Conservation (phyloP, 2,329 filamentous ascomycete genomes). For the Fusarium multiceps region DNA sequence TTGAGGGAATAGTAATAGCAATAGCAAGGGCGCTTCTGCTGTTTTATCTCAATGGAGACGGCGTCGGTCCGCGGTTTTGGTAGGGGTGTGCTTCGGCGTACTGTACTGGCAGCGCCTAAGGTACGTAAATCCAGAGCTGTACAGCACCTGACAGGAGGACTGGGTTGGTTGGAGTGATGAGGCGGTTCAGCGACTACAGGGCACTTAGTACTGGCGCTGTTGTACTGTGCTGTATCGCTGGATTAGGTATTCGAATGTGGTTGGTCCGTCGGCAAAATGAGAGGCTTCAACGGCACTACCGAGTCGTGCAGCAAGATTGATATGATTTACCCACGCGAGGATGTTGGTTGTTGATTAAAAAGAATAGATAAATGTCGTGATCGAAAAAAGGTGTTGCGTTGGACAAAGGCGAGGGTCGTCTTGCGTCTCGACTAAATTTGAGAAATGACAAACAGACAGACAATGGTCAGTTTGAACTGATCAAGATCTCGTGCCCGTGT, state of each 20-base stretch:
- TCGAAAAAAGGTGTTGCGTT: conserved; percentile 15
- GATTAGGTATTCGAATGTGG: conserved; percentile 23
- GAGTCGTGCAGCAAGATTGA: conserved; percentile 22
- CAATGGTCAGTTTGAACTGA: conserved; percentile 12
- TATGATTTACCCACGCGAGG: conserved; percentile 18
- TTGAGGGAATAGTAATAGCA: conserved; percentile 1
- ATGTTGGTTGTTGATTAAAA: conserved; percentile 15
- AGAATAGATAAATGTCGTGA: conserved; percentile 31
- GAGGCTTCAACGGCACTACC: conserved; percentile 37
- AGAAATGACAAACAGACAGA: conserved; percentile 17
- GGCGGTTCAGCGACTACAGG: conserved; percentile 30
- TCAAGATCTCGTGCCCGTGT: conserved; percentile 38
- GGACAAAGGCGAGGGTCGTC: conserved; percentile 3
- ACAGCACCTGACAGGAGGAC: conserved; percentile 33
- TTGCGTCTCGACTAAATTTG: conserved; percentile 5
- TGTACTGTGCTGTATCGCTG: conserved; percentile 22
- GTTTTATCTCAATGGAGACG: conserved; percentile 27
- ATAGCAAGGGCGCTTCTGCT: conserved; percentile 30
- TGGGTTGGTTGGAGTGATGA: conserved; percentile 26
- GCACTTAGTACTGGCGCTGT: background rate
- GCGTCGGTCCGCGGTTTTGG: conserved; percentile 9
- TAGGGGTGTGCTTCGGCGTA: conserved; percentile 42
- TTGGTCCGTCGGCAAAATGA: conserved; percentile 37
- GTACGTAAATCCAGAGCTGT: conserved; percentile 29
- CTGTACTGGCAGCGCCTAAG: conserved; percentile 25